Conservation (phyloP, 2,329 filamentous ascomycete genomes). For the Colletotrichum lini region DNA sequence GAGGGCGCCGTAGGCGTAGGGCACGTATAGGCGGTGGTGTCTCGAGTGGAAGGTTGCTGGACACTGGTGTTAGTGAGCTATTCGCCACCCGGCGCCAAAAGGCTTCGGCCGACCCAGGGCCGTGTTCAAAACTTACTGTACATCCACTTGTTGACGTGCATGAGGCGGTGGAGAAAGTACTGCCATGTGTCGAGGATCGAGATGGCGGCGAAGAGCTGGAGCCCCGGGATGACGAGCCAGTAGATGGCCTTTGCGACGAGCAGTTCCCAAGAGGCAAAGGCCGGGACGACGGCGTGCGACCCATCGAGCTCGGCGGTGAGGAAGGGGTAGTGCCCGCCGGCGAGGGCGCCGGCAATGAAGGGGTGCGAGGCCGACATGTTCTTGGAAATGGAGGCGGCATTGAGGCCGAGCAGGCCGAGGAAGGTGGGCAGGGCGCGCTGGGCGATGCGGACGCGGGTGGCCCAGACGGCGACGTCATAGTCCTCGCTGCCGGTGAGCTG, state of each 20-base stretch:
- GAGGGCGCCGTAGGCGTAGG: constrained; percentile 95
- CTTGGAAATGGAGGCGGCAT: constrained; percentile 81
- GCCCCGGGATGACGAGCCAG: constrained; percentile 79
- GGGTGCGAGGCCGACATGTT: constrained; percentile 81
- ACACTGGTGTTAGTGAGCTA: constrained; percentile 7
- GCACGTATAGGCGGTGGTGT: constrained; percentile 97
- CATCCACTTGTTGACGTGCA: constrained; percentile 98
- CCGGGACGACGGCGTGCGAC: constrained; percentile 70
- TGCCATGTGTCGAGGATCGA: constrained; percentile 95
- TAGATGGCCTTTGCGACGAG: constrained; percentile 83
- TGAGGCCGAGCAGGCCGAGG: constrained; percentile 80
- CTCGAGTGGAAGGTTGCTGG: constrained; percentile 90
- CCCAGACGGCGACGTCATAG: constrained; percentile 93
- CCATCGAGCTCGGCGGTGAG: constrained; percentile 71
- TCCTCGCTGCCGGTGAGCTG: constrained; percentile 84
- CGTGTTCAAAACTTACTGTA: constrained; percentile 78
- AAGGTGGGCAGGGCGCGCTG: constrained; percentile 83
- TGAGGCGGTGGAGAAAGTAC: constrained; percentile 95
- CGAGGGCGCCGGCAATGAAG: constrained; percentile 80
- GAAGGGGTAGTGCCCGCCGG: constrained; percentile 85
- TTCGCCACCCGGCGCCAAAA: background rate
- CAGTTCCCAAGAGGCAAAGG: constrained; percentile 89
- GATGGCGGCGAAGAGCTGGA: constrained; percentile 84
- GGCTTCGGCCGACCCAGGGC: constrained; percentile 63
- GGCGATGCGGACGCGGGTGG: constrained; percentile 82